Conservation (phyloP, 2,329 filamentous ascomycete species). For the Cercospora sesami region DNA sequence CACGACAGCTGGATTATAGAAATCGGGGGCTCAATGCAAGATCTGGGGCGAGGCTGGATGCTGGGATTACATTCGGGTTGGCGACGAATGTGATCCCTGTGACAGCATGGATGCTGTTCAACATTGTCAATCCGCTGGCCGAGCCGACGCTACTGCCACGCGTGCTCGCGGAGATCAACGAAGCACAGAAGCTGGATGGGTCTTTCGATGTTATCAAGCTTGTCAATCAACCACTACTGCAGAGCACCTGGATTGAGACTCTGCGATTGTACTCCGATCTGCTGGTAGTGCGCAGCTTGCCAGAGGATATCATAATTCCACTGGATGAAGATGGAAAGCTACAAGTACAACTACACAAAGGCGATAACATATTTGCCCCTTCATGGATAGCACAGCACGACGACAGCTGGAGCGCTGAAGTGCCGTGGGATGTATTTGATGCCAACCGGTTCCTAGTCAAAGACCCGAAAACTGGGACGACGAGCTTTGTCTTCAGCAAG, state of each 20-base stretch:
- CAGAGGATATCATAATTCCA: constrained; percentile 34
- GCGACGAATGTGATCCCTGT: constrained; percentile 38
- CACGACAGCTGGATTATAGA: constrained; percentile 34
- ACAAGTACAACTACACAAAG: constrained; percentile 26
- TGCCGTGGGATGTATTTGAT: constrained; percentile 29
- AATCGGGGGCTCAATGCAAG: constrained; percentile 26
- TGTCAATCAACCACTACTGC: constrained; percentile 36
- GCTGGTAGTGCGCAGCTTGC: constrained; percentile 35
- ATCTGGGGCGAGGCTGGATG: constrained; percentile 31
- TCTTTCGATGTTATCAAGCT: constrained; percentile 33
- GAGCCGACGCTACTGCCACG: constrained; percentile 30
- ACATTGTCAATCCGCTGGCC: constrained; percentile 34
- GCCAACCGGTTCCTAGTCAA: constrained; percentile 34
- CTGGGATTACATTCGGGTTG: constrained; percentile 38
- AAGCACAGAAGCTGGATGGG: constrained; percentile 29
- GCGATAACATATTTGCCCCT: constrained; percentile 37
- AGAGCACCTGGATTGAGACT: constrained; percentile 39
- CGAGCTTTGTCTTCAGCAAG: constrained; percentile 32
- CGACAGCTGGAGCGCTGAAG: constrained; percentile 28
- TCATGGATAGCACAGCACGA: constrained; percentile 36
- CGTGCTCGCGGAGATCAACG: constrained; percentile 34
- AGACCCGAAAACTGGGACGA: constrained; percentile 32
- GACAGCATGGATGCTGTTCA: constrained; percentile 39
- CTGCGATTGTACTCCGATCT: constrained; percentile 39
- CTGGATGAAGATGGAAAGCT: constrained; percentile 33